These are phyloP conservation scores for Gossypium davidsonii DNA, from an alignment of 441 rosid genomes.

Conservation along the genomic window DNA sequence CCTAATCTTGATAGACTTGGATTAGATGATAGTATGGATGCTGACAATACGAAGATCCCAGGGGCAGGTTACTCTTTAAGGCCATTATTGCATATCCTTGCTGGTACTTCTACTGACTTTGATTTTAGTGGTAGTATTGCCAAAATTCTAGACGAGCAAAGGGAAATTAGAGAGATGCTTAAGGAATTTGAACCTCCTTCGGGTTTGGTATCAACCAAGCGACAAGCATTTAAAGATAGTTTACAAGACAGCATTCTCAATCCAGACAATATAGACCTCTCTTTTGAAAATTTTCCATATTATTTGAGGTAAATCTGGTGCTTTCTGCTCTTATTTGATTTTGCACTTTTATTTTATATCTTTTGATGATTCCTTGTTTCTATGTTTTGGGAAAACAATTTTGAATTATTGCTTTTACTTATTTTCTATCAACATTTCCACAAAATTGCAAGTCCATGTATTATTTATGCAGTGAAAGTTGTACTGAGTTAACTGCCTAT, in stretches of 20 bases:
- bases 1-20: slow-evolving; percentile 44
- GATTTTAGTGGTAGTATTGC: slow-evolving; percentile 50
- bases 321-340: not conserved
- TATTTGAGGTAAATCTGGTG: slow-evolving; percentile 56
- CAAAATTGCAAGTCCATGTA: not conserved
- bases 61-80: slow-evolving; percentile 49
- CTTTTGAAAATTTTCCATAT: slow-evolving; percentile 80
- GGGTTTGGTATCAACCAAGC: slow-evolving; percentile 47
- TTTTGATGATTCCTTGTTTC: not conserved
- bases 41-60: slow-evolving; percentile 46
- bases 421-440: not conserved
- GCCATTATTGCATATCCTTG: slow-evolving; percentile 58
- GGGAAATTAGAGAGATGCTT: slow-evolving; percentile 45
- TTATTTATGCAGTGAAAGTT: not conserved
- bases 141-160: slow-evolving; percentile 55
- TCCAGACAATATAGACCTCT: slow-evolving; percentile 60
- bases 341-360: not conserved
- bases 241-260: slow-evolving; percentile 55
- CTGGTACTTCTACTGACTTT: slow-evolving; percentile 49
- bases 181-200: slow-evolving; percentile 46
- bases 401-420: not conserved
- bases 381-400: not conserved
- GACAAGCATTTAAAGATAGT: slow-evolving; percentile 64
- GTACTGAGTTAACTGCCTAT: not conserved
- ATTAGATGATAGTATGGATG: slow-evolving; percentile 46